These are phyloP conservation scores for Boletus smithii DNA, from an alignment of 1,284 basidiomycete species.

Conservation along the genomic window DNA sequence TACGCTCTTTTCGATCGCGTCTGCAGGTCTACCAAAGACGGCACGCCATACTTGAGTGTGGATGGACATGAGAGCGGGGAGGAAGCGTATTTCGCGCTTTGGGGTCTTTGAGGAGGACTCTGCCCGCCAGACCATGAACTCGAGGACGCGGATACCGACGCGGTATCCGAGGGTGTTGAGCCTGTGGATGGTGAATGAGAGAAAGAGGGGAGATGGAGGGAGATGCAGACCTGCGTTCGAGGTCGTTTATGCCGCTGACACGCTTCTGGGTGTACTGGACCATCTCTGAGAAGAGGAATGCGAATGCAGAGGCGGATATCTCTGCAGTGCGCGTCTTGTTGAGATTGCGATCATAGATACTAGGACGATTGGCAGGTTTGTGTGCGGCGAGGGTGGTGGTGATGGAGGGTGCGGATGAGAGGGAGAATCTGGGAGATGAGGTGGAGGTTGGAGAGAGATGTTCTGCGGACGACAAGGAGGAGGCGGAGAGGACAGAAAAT, in stretches of 20 bases:
- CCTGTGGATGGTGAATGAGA: conserved; percentile 40
- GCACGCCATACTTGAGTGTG: conserved; percentile 94
- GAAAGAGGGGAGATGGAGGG: background rate
- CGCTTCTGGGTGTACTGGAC: conserved; percentile 94
- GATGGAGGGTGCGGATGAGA: conserved; percentile 55
- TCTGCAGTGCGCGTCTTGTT: conserved; percentile 81
- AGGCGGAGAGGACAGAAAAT: conserved; percentile 56
- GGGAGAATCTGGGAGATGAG: conserved; percentile 63
- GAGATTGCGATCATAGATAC: conserved; percentile 81
- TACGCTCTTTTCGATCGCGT: conserved; percentile 92
- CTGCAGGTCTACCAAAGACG: conserved; percentile 90
- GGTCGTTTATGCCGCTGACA: conserved; percentile 90
- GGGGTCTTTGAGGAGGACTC: conserved; percentile 75
- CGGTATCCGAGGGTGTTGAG: conserved; percentile 89
- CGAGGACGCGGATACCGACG: conserved; percentile 78
- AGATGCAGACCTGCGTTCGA: conserved; percentile 69
- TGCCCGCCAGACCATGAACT: conserved; percentile 71
- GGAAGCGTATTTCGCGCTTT: conserved; percentile 83
- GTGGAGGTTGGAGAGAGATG: conserved; percentile 56
- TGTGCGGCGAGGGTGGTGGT: conserved; percentile 36
- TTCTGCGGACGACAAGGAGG: conserved; percentile 43
- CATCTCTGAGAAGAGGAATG: conserved; percentile 88
- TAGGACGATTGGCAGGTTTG: conserved; percentile 50
- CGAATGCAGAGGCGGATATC: conserved; percentile 78
- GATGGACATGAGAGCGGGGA: conserved; percentile 86